phyloP scores from a whole-genome alignment of 306 rosid genomes.

The Cicer bijugum region DNA sequence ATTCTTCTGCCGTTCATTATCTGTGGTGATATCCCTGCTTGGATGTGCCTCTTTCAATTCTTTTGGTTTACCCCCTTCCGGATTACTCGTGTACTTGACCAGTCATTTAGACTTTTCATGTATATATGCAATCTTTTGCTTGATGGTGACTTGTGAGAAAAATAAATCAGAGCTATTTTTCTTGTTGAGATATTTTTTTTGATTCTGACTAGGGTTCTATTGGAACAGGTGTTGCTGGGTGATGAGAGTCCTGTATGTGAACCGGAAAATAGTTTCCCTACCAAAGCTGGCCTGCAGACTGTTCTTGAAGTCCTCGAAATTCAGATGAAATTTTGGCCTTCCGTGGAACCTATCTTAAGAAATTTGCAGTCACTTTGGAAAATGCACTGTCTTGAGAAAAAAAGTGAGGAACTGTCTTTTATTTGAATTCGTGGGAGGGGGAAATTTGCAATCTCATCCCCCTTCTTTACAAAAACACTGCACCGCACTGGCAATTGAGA shows the following conservation, averaged over 20 bases:
- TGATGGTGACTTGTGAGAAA: constrained; percentile 3
- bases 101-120: constrained; percentile 26
- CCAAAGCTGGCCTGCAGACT: constrained; percentile 72
- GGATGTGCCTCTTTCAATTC: constrained; percentile 27
- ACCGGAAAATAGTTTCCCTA: constrained; percentile 57
- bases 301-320: constrained; percentile 78
- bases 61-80: not conserved
- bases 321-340: constrained; percentile 86
- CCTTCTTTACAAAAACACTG: constrained; percentile 4
- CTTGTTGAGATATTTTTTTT: not conserved
- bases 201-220: constrained; percentile 42
- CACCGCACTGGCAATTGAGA: not conserved
- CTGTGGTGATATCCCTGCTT: constrained; percentile 27
- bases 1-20: constrained; percentile 28
- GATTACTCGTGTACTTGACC: constrained; percentile 1
- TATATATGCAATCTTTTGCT: constrained; percentile 24
- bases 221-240: constrained; percentile 74
- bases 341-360: constrained; percentile 55
- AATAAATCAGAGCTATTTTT: constrained; percentile 26
- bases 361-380: constrained; percentile 67
- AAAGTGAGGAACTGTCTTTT: constrained; percentile 63
- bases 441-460: constrained; percentile 6
- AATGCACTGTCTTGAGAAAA: constrained; percentile 46
- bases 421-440: constrained; percentile 30
- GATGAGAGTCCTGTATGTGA: constrained; percentile 70